Conservation (phyloP, 176 grass and related monocot genomes). For the Eremochloa ophiuroides region DNA sequence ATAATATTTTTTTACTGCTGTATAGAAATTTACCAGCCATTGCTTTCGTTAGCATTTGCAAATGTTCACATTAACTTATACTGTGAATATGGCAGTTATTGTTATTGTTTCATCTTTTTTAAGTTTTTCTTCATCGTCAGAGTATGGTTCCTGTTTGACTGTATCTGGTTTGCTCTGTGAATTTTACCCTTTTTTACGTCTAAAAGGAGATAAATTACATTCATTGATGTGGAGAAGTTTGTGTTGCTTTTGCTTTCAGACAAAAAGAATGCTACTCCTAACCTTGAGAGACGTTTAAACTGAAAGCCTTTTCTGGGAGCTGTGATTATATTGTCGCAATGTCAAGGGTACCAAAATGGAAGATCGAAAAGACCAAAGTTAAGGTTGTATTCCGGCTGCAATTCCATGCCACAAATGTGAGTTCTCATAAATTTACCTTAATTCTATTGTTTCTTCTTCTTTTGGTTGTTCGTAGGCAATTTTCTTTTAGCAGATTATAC, state of each 20-base stretch:
- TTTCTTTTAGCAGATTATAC: neutral
- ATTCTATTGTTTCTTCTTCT: conserved; percentile 30
- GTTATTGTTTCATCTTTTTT: conserved; percentile 8
- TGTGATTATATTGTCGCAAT: conserved; percentile 48
- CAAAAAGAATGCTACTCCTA: conserved; percentile 20
- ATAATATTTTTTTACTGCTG: neutral
- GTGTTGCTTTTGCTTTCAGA: conserved; percentile 24
- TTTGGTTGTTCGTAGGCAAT: conserved; percentile 5
- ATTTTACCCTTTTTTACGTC: neutral
- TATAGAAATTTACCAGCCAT: neutral
- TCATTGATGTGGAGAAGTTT: conserved; percentile 6
- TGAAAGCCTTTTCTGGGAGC: conserved; percentile 33
- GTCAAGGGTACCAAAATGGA: conserved; percentile 97
- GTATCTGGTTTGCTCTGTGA: neutral
- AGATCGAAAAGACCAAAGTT: conserved; percentile 92
- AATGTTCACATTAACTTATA: neutral
- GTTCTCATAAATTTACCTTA: conserved; percentile 26
- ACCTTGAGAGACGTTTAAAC: conserved; percentile 27
- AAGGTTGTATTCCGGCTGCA: conserved; percentile 98
- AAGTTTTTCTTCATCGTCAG: neutral
- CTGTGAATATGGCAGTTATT: neutral
- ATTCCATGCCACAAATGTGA: conserved; percentile 95
- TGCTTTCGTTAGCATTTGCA: neutral
- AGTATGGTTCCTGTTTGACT: conserved; percentile 1
- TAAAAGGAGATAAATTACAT: neutral